A percentile compares a stretch with the other conserved stretches of the same genome.
These are phyloP conservation scores for Candida hispaniensis DNA, from an alignment of 805 yeast genomes.

Conservation along the genomic window DNA sequence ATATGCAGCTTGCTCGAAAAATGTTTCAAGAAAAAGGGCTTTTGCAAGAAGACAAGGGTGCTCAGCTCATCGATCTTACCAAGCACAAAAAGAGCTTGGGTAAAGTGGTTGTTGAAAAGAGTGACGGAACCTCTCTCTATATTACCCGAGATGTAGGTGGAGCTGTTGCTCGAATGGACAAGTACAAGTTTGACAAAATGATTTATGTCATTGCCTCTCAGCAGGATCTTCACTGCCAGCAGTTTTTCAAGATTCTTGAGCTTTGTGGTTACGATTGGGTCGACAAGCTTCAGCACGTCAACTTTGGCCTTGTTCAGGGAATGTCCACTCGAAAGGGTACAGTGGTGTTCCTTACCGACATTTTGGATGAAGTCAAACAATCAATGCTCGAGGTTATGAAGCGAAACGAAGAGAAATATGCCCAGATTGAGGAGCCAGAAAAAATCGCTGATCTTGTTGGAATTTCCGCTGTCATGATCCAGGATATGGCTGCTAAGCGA, in stretches of 20 bases:
- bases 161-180: slow-evolving; percentile 80
- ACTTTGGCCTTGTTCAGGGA: slow-evolving; percentile 96
- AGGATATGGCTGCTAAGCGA: slow-evolving; percentile 97
- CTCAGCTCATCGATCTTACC: slow-evolving; percentile 74
- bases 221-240: slow-evolving; percentile 90
- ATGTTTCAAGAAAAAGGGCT: slow-evolving; percentile 56
- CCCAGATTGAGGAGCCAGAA: slow-evolving; percentile 89
- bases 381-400: slow-evolving; percentile 96
- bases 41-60: slow-evolving; percentile 82
- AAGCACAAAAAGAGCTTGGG: slow-evolving; percentile 84
- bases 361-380: slow-evolving; percentile 84
- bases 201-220: slow-evolving; percentile 92
- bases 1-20: slow-evolving; percentile 56
- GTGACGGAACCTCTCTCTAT: slow-evolving; percentile 91
- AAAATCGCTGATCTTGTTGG: slow-evolving; percentile 92
- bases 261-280: slow-evolving; percentile 90
- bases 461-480: slow-evolving; percentile 95
- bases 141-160: slow-evolving; percentile 95
- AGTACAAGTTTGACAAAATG: slow-evolving; percentile 86
- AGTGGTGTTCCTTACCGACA: slow-evolving; percentile 92
- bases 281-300: slow-evolving; percentile 63
- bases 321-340: slow-evolving; percentile 98
- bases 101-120: slow-evolving; percentile 82
- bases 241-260: slow-evolving; percentile 86
- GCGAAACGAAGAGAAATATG: slow-evolving; percentile 79